Evolutionary conservation across 805 yeast species (phyloP), one percentile per base, ranked within the genome.

Genomic region (Barnettozyma botsteinii): DNA sequence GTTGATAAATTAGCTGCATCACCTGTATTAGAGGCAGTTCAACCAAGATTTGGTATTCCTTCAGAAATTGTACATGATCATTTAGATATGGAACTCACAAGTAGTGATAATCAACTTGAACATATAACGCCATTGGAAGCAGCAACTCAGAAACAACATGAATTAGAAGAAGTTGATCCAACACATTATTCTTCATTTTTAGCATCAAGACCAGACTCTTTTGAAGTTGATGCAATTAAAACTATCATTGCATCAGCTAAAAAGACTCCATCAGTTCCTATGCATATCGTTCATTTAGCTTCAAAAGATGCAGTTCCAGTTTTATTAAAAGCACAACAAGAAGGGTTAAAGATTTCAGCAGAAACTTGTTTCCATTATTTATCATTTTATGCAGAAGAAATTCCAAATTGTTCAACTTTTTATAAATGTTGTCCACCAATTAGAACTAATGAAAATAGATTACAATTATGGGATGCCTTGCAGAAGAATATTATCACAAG

Each of bases 371-470:
- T 88, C 75, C 98, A 89, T 59, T 89, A 89, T 60, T 67, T 89
- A 38, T 73, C 91, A 3, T 68, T 89, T 32, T 69, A 73, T 4
- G 85, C 96, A 4, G 96, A 89, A 56, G 68, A 70, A 19, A 86
- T 89, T 40, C 80, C 87, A 15, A 73, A 79, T 51, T 77, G 85
- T 38, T 78, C 81, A 12, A 89, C 96, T 5, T 85, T 81, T 54
- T 86, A 73, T 72, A 89, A 89, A 62, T 91, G 96, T 57, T 91
- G 96, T 60, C 98, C 98, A 2, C 98, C 98, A 2, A 89, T 89
- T 49, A 69, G 98, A 45, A 67, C 83, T 2, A 79, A 81, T 47
- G 70, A 71, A 32, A 91, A 91, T 60, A 72, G 93, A 49, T 61
- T 70, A 31, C 68, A 73, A 27, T 70, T 89, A 33, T 91, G 97